phyloP scores from a whole-genome alignment of 805 yeast genomes.

The Lachancea sp. region DNA sequence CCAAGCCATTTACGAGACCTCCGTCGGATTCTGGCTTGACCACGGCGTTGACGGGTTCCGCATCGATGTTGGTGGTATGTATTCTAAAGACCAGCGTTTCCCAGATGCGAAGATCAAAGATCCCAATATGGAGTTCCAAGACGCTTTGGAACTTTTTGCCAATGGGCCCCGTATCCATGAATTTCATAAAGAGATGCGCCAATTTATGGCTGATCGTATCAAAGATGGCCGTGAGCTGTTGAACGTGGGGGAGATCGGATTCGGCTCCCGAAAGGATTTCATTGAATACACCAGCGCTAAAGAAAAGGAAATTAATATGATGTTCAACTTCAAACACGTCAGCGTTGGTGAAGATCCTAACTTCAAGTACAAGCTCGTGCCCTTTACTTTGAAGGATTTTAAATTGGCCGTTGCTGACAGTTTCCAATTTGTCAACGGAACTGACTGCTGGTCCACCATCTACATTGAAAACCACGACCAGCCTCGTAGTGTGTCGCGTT shows the following conservation, averaged over 20 bases:
- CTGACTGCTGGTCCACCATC: conserved; percentile 53
- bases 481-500: conserved; percentile 46
- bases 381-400: conserved; percentile 35
- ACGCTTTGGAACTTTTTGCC: conserved; percentile 23
- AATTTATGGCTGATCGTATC: conserved; percentile 25
- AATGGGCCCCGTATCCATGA: conserved; percentile 55
- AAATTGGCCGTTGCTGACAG: conserved; percentile 36
- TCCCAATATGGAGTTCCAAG: conserved; percentile 37
- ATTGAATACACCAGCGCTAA: conserved; percentile 34
- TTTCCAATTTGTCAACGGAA: conserved; percentile 38
- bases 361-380: conserved; percentile 24
- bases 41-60: conserved; percentile 55
- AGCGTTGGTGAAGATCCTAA: conserved; percentile 27
- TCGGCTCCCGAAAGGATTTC: conserved; percentile 1
- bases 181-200: conserved; percentile 46
- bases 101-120: conserved; percentile 46
- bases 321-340: conserved; percentile 34
- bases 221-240: conserved; percentile 43
- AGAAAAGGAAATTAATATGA: conserved; percentile 37
- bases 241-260: conserved; percentile 49
- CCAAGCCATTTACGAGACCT: conserved; percentile 37
- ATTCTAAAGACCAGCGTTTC: conserved; percentile 41
- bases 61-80: conserved; percentile 49
- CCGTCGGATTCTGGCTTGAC: conserved; percentile 47
- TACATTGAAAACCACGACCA: conserved; percentile 57